phyloP scores from a whole-genome alignment of 345 rosid genomes.

The Turritis glabra region DNA sequence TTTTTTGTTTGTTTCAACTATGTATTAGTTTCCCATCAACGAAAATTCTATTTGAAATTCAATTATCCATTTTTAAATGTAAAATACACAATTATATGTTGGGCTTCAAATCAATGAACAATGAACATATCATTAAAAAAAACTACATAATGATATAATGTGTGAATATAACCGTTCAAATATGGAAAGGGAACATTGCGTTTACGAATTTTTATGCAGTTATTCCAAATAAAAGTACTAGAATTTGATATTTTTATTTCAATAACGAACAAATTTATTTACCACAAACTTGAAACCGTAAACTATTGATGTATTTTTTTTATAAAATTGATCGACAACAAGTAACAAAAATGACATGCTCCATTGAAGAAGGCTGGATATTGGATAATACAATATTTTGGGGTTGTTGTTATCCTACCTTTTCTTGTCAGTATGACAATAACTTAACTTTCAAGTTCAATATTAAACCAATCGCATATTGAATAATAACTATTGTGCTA shows the following conservation, averaged over 20 bases:
- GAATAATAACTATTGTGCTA: neutral
- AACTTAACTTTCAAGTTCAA: neutral
- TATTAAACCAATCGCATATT: neutral
- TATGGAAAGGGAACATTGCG: neutral
- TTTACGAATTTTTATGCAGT: neutral
- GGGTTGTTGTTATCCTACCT: neutral
- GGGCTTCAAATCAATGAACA: neutral
- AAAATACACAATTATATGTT: neutral
- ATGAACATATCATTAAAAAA: neutral
- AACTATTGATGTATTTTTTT: neutral
- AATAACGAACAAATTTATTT: neutral
- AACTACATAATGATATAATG: neutral
- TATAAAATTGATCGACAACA: neutral
- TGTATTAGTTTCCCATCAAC: neutral
- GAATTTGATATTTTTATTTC: neutral
- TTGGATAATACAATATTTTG: neutral
- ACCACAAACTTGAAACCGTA: neutral
- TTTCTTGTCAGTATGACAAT: neutral
- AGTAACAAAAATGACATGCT: neutral
- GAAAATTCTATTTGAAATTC: slow-evolving; percentile 6
- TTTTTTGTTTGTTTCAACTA: slow-evolving; percentile 21
- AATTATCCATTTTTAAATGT: too few relatives aligned
- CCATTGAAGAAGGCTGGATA: neutral
- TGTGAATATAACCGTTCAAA: neutral
- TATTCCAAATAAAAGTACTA: neutral